Base-by-base conservation (phyloP, 2,329 filamentous ascomycete species). In the Aquanectria penicillioides region DNA sequence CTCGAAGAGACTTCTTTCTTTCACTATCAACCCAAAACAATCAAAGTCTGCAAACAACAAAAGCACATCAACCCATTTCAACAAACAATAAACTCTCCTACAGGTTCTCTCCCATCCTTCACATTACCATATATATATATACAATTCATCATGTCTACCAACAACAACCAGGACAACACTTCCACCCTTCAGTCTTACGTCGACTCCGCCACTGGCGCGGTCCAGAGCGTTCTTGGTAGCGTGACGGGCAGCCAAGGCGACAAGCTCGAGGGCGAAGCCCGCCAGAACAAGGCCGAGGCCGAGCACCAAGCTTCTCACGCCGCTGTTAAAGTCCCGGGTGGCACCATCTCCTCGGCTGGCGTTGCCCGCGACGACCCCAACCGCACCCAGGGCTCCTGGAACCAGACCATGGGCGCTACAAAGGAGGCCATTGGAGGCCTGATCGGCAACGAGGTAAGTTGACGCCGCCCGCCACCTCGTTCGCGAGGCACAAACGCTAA, bases 351-450 rank as follows among this genome's bases (percentile, higher is more conserved):
- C 10, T 81, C 88, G 47, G 85, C 87, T 0, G 92, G 92, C 29
- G 80, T 91, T 44, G 84, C 89, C 62, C 83, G 86, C 66, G 92
- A 97, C 76, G 82, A 92, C 76, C 81, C 88, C 10, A 82, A 94
- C 74, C 91, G 93, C 64, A 80, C 83, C 18, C 74, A 86, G 15
- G 94, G 94, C 37, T 83, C 84, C 15, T 96, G 90, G 88, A 92
- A 97, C 80, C 94, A 97, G 79, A 97, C 93, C 5, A 72, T 94
- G n/a, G 94, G 94, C 49, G 86, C 90, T 1, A 89, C 89, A 37
- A 97, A 97, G 81, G 92, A 97, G 74, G 81, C 88, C 5, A 63
- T 95, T 1, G 94, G 94, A 57, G 88, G 89, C 15, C 69, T 94
- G 5, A 66, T 94, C 22, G 94, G 94, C 59, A 88, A 86, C 63